These are phyloP conservation scores for Pleurotus ostreatus DNA, from an alignment of 768 basidiomycete species.

Conservation along the genomic window DNA sequence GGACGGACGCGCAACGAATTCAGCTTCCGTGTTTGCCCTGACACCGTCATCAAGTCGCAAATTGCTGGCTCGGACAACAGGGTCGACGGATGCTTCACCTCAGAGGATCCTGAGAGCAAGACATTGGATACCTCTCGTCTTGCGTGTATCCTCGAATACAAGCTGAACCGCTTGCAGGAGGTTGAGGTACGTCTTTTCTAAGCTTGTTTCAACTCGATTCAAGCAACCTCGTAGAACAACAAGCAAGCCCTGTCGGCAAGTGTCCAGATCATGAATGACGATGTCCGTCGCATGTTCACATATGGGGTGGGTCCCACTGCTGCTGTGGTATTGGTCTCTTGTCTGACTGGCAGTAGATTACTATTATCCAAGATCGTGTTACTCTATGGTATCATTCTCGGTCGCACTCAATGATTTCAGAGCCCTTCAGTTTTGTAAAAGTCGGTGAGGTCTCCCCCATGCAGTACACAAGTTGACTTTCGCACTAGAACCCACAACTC, in stretches of 20 bases:
- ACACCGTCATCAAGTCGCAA: no score
- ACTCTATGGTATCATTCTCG: conserved; percentile 17
- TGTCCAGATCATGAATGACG: conserved; percentile 20
- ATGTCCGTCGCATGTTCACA: conserved; percentile 18
- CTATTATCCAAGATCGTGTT: conserved; percentile 11
- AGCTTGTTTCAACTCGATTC: no score
- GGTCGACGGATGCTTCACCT: no score
- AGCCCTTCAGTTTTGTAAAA: conserved; percentile 10
- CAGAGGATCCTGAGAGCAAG: no score
- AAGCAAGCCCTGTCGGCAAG: not conserved
- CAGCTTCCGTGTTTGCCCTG: no score
- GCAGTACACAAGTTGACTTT: no score
- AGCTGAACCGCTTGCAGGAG: no score
- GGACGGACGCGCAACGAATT: no score
- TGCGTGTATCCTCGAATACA: no score
- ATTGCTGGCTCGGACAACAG: no score
- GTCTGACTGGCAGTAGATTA: conserved; percentile 10
- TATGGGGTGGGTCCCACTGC: conserved; percentile 14
- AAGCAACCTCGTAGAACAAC: not conserved
- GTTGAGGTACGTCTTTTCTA: no score
- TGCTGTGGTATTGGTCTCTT: not conserved
- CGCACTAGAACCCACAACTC: conserved; percentile 9
- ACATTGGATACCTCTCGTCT: no score
- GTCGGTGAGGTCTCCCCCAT: not conserved
- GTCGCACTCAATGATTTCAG: conserved; percentile 14